phyloP scores from a whole-genome alignment of 2,329 filamentous ascomycete species.

The Dothiorella sarmentorum region DNA sequence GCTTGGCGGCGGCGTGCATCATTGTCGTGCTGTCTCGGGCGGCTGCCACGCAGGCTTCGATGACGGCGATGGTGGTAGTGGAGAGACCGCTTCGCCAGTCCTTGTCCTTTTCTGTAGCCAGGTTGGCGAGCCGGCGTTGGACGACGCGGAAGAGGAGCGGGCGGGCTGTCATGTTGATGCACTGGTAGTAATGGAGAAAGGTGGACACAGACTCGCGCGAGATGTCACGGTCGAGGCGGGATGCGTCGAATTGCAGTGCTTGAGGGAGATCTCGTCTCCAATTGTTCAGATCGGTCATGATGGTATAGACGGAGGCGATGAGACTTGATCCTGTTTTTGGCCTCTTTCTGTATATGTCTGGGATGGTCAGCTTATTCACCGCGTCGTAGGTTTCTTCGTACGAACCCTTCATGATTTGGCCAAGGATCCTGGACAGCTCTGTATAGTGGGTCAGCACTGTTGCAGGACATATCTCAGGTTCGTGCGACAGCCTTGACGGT shows the following conservation, averaged over 20 bases:
- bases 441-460: slow-evolving; percentile 53
- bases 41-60: slow-evolving; percentile 52
- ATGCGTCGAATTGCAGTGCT: slow-evolving; percentile 49
- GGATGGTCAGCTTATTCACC: slow-evolving; percentile 5
- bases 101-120: slow-evolving; percentile 24
- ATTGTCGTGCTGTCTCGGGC: slow-evolving; percentile 49
- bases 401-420: slow-evolving; percentile 41
- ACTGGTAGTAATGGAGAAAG: slow-evolving; percentile 56
- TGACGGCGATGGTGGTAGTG: slow-evolving; percentile 48
- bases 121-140: slow-evolving; percentile 44
- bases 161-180: slow-evolving; percentile 56
- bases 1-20: slow-evolving; percentile 48
- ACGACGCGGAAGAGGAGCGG: slow-evolving; percentile 55
- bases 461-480: slow-evolving; percentile 45
- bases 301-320: slow-evolving; percentile 50
- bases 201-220: slow-evolving; percentile 52
- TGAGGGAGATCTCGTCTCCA: slow-evolving; percentile 51
- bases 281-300: slow-evolving; percentile 48
- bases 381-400: background rate
- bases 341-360: slow-evolving; percentile 50
- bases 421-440: slow-evolving; percentile 51
- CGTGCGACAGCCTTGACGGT: slow-evolving; percentile 36
- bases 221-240: slow-evolving; percentile 39
- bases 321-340: slow-evolving; percentile 47
- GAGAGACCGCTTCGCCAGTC: slow-evolving; percentile 50